Evolutionary conservation across 108 stramenopile genomes (phyloP).

Genomic region (Nannochloropsis gaditana): DNA sequence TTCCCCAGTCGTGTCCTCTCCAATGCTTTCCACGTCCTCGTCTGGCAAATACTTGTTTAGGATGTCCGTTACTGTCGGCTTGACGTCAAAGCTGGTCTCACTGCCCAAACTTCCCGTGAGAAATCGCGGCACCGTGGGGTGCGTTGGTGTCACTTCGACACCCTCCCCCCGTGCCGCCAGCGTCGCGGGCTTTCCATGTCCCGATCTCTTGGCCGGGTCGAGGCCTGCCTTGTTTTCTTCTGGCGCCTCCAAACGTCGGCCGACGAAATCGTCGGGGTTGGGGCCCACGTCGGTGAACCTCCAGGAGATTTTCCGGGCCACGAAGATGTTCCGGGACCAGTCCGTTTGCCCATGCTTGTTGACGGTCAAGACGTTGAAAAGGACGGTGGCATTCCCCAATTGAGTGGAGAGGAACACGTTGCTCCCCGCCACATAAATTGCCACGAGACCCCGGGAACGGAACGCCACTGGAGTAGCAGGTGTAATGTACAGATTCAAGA

Average conservation of each 20-base stretch:
- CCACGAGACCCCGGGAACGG: background rate
- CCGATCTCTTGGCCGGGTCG: background rate
- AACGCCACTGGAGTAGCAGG: background rate
- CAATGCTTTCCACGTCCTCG: background rate
- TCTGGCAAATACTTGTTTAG: background rate
- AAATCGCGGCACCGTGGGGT: background rate
- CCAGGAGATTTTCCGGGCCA: conserved; percentile 2
- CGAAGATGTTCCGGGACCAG: background rate
- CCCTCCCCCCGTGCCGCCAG: background rate
- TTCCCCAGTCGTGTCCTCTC: background rate
- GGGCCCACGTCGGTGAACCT: background rate
- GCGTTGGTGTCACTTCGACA: background rate
- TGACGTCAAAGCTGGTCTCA: background rate
- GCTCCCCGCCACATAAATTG: background rate
- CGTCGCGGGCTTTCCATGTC: background rate
- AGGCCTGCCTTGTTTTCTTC: background rate
- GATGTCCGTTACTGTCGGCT: background rate
- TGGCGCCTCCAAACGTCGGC: background rate
- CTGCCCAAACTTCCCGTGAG: background rate
- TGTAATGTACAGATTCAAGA: background rate
- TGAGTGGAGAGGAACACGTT: background rate
- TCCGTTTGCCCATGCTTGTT: conserved; percentile 14
- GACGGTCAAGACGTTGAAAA: background rate
- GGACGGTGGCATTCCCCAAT: background rate
- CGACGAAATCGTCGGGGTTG: background rate